Conservation (phyloP, 345 rosid genomes). For the Eucalyptus virginea region DNA sequence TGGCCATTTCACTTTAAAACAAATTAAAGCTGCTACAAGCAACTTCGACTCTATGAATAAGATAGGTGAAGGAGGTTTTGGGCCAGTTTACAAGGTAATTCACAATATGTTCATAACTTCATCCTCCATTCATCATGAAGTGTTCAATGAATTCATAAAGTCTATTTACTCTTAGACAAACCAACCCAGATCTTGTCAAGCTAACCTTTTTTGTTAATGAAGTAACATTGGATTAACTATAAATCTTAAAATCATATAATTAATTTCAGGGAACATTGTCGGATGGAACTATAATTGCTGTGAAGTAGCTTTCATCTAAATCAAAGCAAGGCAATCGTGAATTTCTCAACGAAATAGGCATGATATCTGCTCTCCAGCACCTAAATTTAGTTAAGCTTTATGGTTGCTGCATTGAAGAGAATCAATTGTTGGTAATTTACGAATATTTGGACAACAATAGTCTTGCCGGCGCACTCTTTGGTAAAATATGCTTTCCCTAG, state of each 20-base stretch:
- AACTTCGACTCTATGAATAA: constrained; percentile 62
- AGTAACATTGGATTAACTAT: background rate
- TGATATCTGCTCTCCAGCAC: constrained; percentile 55
- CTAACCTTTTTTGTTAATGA: background rate
- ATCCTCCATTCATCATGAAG: background rate
- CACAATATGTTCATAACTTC: background rate
- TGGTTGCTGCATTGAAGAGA: constrained; percentile 55
- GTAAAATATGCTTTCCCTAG: background rate
- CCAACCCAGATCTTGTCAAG: background rate
- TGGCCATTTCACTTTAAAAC: constrained; percentile 56
- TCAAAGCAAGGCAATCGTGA: constrained; percentile 62
- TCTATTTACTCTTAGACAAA: rapidly evolving
- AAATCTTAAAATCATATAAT: background rate
- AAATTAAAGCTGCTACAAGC: constrained; percentile 62
- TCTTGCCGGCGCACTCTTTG: constrained; percentile 48
- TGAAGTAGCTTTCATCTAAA: constrained; percentile 56
- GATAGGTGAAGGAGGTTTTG: constrained; percentile 96
- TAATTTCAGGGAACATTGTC: constrained; percentile 24
- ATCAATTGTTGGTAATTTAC: constrained; percentile 37
- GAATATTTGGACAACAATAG: constrained; percentile 59
- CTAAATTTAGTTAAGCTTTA: constrained; percentile 46
- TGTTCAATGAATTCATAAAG: background rate
- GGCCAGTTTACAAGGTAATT: constrained; percentile 71
- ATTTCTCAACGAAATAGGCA: constrained; percentile 51
- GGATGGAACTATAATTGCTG: constrained; percentile 40